phyloP scores from a whole-genome alignment of 306 rosid species.

The Fragaria iinumae region DNA sequence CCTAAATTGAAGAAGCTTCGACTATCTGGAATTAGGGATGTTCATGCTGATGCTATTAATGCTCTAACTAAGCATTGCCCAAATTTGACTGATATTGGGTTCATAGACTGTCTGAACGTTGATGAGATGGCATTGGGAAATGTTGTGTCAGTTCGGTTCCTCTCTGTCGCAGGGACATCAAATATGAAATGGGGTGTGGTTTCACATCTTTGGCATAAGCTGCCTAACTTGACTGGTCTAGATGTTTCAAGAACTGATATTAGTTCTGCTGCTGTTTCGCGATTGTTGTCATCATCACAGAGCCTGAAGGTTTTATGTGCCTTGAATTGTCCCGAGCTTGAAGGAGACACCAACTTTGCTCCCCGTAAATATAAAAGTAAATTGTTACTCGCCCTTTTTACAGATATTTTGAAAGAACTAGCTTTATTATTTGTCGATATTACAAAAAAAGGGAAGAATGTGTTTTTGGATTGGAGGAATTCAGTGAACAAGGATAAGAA shows the following conservation, averaged over 20 bases:
- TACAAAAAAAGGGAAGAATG: constrained; percentile 61
- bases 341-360: constrained; percentile 64
- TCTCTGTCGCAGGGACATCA: constrained; percentile 90
- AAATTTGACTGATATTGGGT: constrained; percentile 74
- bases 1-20: constrained; percentile 68
- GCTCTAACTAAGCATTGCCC: constrained; percentile 75
- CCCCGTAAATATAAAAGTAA: constrained; percentile 71
- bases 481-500: constrained; percentile 56
- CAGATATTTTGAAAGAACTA: constrained; percentile 80
- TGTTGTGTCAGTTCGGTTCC: constrained; percentile 68
- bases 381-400: constrained; percentile 70
- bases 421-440: constrained; percentile 68
- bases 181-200: constrained; percentile 85
- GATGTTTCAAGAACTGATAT: constrained; percentile 97
- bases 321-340: constrained; percentile 82
- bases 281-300: constrained; percentile 68
- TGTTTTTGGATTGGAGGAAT: constrained; percentile 87
- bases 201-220: constrained; percentile 85
- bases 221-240: constrained; percentile 78
- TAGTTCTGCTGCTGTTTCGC: constrained; percentile 67
- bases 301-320: constrained; percentile 84
- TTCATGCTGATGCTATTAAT: constrained; percentile 75
- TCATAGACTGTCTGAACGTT: constrained; percentile 86
- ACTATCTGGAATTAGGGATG: constrained; percentile 88
- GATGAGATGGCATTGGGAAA: constrained; percentile 87